phyloP scores from a whole-genome alignment of 208 protist genomes.

The Tritrichomonas musculus region DNA sequence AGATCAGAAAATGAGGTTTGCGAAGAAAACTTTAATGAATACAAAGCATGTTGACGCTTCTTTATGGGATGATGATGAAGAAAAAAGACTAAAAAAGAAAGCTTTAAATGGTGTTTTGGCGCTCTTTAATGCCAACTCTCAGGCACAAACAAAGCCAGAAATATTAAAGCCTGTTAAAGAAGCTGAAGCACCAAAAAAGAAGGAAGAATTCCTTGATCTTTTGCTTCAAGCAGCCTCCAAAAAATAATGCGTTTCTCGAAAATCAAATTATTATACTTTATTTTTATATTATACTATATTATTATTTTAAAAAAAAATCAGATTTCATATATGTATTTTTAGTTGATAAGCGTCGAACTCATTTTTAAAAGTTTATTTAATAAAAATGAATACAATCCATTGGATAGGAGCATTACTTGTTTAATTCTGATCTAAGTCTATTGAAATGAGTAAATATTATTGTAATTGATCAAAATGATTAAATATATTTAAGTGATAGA shows the following conservation, averaged over 20 bases:
- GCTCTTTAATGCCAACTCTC: background rate
- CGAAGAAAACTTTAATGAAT: background rate
- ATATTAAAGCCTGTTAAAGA: background rate
- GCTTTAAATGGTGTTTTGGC: background rate
- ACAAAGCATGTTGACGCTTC: background rate
- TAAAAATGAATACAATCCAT: too few relatives aligned
- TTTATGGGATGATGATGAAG: background rate
- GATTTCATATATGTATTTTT: too few relatives aligned
- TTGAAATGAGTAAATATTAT: too few relatives aligned
- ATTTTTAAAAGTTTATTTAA: too few relatives aligned
- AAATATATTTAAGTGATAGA: too few relatives aligned
- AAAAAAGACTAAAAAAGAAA: constrained; percentile 22
- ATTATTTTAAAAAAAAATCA: too few relatives aligned
- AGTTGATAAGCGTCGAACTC: too few relatives aligned
- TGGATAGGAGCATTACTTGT: too few relatives aligned
- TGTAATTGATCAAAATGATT: too few relatives aligned
- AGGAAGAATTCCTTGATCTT: background rate
- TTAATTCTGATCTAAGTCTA: too few relatives aligned
- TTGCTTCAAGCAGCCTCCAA: background rate
- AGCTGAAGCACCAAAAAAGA: background rate
- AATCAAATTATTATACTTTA: background rate
- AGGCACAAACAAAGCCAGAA: background rate
- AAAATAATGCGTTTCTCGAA: too few relatives aligned
- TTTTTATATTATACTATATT: background rate
- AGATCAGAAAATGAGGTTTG: background rate